Conservation (phyloP, 768 basidiomycete genomes). For the Boletellus ananas region DNA sequence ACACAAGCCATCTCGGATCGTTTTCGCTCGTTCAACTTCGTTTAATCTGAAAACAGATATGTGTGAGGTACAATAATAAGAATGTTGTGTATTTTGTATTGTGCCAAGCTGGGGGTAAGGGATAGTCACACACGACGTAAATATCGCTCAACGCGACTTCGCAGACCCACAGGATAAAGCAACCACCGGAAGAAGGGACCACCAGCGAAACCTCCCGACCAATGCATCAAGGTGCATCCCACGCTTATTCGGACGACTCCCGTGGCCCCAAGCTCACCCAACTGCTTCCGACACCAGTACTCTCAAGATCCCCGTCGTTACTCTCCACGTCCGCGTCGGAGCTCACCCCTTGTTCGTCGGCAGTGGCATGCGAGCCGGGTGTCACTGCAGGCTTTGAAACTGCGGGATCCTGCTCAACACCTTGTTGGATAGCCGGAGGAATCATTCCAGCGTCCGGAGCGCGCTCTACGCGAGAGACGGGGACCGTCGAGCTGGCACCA, state of each 20-base stretch:
- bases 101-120: no score
- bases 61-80: no score
- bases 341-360: constrained; percentile 38
- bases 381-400: constrained; percentile 7
- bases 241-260: constrained; percentile 17
- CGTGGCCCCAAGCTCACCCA: constrained; percentile 60
- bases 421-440: constrained; percentile 1
- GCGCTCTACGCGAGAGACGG: constrained; percentile 12
- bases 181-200: not conserved
- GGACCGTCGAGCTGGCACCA: constrained; percentile 12
- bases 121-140: constrained; percentile 8
- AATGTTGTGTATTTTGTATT: no score
- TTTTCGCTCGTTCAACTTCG: no score
- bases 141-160: not conserved
- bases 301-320: constrained; percentile 51
- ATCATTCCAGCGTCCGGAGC: constrained; percentile 1
- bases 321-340: constrained; percentile 73
- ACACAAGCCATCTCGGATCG: no score
- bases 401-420: constrained; percentile 7
- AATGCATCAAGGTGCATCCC: not conserved
- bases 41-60: no score
- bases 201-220: not conserved
- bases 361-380: constrained; percentile 11
- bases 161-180: not conserved
- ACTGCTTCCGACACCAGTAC: constrained; percentile 51